A percentile compares a stretch with the other conserved stretches of the same genome.
Conservation (phyloP, 2,329 filamentous ascomycete species). For the Sporothrix protearum region DNA sequence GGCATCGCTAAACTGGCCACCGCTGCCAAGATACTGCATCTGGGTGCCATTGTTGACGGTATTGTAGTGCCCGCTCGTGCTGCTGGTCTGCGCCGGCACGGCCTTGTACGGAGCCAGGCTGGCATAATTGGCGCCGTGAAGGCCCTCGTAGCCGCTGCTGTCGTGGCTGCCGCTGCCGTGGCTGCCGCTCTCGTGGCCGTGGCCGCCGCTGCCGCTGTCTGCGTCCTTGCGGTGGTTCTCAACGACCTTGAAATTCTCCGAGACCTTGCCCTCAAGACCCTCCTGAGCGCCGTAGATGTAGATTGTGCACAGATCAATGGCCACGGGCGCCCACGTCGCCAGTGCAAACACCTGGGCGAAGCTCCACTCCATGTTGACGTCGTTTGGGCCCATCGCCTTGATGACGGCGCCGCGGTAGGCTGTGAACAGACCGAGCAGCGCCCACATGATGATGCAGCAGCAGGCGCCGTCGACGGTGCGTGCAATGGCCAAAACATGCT, state of each 20-base stretch:
- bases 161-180: not conserved
- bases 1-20: not conserved
- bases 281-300: conserved; percentile 27
- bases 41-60: not conserved
- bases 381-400: conserved; percentile 23
- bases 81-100: not conserved
- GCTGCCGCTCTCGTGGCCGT: too few relatives aligned
- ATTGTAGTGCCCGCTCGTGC: not conserved
- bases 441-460: conserved; percentile 33
- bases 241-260: conserved; percentile 10
- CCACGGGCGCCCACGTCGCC: conserved; percentile 34
- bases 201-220: not conserved
- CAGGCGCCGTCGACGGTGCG: conserved; percentile 25
- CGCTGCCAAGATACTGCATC: not conserved
- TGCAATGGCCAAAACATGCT: conserved; percentile 10
- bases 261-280: conserved; percentile 15
- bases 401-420: conserved; percentile 29
- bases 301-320: conserved; percentile 32
- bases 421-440: conserved; percentile 32
- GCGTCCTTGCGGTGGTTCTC: not conserved
- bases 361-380: conserved; percentile 32
- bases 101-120: conserved; percentile 7
- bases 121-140: not conserved
- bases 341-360: conserved; percentile 36
- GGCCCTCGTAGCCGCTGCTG: not conserved